phyloP scores from a whole-genome alignment of 1,139 yeast species.

The Starmera stellimalicola region DNA sequence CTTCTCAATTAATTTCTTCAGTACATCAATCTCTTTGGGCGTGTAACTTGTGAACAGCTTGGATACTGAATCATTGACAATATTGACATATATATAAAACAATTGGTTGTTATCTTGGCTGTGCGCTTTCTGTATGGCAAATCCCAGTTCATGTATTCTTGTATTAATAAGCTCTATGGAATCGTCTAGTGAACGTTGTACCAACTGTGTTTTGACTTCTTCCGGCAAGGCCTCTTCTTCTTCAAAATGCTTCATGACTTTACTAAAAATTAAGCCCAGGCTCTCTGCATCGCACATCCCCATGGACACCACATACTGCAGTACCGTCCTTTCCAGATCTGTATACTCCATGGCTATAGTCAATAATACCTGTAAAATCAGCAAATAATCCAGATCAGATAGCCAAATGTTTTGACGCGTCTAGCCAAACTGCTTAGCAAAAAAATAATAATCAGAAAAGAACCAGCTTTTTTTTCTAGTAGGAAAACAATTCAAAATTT shows the following conservation, averaged over 20 bases:
- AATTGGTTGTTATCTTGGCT: slow-evolving; percentile 9
- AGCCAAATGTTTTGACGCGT: no score
- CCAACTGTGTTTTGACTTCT: slow-evolving; percentile 1
- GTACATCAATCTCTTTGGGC: slow-evolving; percentile 37
- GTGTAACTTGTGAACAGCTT: slow-evolving; percentile 34
- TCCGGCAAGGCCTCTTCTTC: not conserved
- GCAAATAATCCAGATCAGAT: no score
- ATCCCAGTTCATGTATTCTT: slow-evolving; percentile 31
- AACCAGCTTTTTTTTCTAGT: no score
- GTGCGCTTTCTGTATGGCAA: slow-evolving; percentile 25
- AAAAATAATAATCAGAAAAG: no score
- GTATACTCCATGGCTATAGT: no score
- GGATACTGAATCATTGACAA: slow-evolving; percentile 30
- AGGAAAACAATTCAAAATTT: no score
- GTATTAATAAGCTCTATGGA: slow-evolving; percentile 31
- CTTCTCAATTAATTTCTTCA: slow-evolving; percentile 40
- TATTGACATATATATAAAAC: slow-evolving; percentile 30
- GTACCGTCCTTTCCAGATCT: slow-evolving; percentile 31
- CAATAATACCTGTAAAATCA: no score
- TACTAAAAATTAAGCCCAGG: slow-evolving; percentile 9
- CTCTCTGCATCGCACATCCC: slow-evolving; percentile 18
- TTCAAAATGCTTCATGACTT: slow-evolving; percentile 7
- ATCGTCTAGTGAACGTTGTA: slow-evolving; percentile 7
- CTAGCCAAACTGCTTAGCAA: no score
- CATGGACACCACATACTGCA: slow-evolving; percentile 36